Evolutionary conservation across 164 flowering plant genomes (phyloP).

Genomic region (Litsea cubeba): DNA sequence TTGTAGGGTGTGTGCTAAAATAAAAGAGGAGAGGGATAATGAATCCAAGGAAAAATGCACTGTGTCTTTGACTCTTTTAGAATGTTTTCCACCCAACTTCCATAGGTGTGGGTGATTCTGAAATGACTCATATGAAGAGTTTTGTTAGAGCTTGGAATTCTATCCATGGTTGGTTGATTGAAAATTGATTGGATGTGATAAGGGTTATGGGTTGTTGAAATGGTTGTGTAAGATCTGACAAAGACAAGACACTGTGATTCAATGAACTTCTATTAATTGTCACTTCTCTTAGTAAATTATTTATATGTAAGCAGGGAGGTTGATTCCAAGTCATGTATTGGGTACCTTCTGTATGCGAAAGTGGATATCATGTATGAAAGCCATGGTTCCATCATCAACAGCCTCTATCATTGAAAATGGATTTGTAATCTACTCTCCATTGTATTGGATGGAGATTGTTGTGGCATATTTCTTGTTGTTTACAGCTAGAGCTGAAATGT

Average conservation of each 20-base stretch:
- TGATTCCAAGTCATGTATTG: neutral
- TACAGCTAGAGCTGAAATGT: neutral
- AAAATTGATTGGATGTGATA: neutral
- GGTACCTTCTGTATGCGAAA: neutral
- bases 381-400: neutral
- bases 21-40: neutral
- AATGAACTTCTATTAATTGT: neutral
- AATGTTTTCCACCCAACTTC: neutral
- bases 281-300: neutral
- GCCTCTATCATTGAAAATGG: neutral
- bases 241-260: neutral
- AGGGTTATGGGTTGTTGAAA: neutral
- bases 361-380: neutral
- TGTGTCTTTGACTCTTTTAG: neutral
- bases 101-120: neutral
- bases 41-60: neutral
- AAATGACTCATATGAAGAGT: neutral
- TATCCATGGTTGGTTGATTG: neutral
- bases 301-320: neutral
- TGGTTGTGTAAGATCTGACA: neutral
- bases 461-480: neutral
- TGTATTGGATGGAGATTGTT: neutral
- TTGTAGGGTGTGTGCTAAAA: neutral
- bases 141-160: neutral
- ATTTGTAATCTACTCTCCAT: neutral